Evolutionary conservation across 208 protist genomes (phyloP).

Genomic region (Paratrypanosoma confusum): DNA sequence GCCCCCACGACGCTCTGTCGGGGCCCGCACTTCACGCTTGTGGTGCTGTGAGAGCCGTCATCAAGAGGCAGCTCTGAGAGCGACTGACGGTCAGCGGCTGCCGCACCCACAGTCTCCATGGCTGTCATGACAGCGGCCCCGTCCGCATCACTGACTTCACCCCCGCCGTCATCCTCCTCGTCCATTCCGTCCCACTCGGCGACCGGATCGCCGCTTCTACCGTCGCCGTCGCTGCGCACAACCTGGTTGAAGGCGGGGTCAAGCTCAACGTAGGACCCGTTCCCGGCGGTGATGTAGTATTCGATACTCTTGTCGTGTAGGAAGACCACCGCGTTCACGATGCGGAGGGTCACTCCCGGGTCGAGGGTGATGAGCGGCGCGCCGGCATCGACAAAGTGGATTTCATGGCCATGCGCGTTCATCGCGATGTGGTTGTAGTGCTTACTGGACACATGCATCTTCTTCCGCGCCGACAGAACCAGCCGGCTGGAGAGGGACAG

Average conservation of each 20-base stretch:
- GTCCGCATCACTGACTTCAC: neutral
- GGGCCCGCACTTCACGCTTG: no score
- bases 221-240: neutral
- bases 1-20: no score
- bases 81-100: neutral
- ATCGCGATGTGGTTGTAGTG: constrained; percentile 48
- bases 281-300: constrained; percentile 37
- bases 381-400: constrained; percentile 34
- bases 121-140: neutral
- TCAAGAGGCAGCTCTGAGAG: constrained; percentile 4
- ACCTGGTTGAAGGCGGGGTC: constrained; percentile 23
- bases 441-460: constrained; percentile 23
- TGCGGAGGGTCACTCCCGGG: constrained; percentile 51
- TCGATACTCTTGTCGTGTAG: constrained; percentile 38
- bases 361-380: constrained; percentile 39
- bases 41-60: no score
- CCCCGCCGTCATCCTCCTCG: neutral
- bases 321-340: constrained; percentile 42
- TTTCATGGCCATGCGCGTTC: constrained; percentile 37
- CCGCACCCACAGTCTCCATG: constrained; percentile 2
- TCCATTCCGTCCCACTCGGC: neutral
- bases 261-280: constrained; percentile 56
- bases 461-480: constrained; percentile 25
- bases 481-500: constrained; percentile 32
- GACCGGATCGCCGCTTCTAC: neutral